Percentiles rank a stretch among this genome's conserved stretches.
These are phyloP conservation scores for Aspergillus uvarum DNA, from an alignment of 2,329 filamentous ascomycete genomes.

Conservation along the genomic window DNA sequence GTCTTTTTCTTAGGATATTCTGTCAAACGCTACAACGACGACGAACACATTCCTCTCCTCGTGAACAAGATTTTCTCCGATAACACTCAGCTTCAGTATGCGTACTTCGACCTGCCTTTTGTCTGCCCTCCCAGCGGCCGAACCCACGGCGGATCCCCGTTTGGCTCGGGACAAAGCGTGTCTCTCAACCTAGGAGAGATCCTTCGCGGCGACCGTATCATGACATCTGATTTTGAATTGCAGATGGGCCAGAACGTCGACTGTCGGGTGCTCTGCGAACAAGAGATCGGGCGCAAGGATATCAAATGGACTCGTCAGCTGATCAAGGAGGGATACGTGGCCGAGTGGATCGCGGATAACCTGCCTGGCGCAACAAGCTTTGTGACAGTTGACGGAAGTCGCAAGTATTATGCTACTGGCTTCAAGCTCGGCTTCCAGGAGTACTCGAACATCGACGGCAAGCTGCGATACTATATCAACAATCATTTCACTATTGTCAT, in stretches of 20 bases:
- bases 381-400: constrained; percentile 77
- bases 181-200: constrained; percentile 85
- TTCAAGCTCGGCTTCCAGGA: constrained; percentile 85
- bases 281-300: constrained; percentile 63
- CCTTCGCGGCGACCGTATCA: constrained; percentile 80
- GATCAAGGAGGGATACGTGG: constrained; percentile 77
- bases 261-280: constrained; percentile 71
- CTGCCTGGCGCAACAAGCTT: constrained; percentile 86
- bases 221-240: constrained; percentile 78
- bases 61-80: constrained; percentile 93
- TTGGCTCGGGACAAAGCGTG: constrained; percentile 74
- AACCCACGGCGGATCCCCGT: constrained; percentile 62
- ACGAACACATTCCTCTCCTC: constrained; percentile 77
- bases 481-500: constrained; percentile 87
- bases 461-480: constrained; percentile 71
- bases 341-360: constrained; percentile 92
- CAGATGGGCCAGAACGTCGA: constrained; percentile 73
- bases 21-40: constrained; percentile 73
- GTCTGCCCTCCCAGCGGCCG: constrained; percentile 76
- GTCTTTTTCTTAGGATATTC: constrained; percentile 67
- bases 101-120: constrained; percentile 84
- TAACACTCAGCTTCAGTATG: constrained; percentile 85
- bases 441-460: constrained; percentile 57
- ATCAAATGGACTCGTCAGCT: constrained; percentile 68
- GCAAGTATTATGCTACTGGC: constrained; percentile 85